Base-by-base conservation (phyloP, 78 protist species). In the Trichosphaerium sp. region DNA sequence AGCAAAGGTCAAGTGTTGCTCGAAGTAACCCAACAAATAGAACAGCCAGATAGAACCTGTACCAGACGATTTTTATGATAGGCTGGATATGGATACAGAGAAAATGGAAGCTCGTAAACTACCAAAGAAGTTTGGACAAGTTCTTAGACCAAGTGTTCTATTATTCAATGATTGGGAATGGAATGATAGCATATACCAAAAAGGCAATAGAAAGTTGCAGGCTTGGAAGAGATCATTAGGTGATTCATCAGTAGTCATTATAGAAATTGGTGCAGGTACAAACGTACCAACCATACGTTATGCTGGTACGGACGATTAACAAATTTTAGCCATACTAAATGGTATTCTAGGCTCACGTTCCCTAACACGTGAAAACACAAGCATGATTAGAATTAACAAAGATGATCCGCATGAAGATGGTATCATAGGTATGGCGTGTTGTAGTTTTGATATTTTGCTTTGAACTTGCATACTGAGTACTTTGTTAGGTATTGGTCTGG, bases 181-280 rank as follows among this genome's bases (percentile, higher is more conserved):
- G 64, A n/a, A 38, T 6, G 5, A 26, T 8, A 15, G 14, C 10
- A 42, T 52, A 25, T 35, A 52, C 26, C 52, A n/a, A 14, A 43
- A 65, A 15, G 65, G 49, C 42, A 25, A 55, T 25, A 29, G 8
- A 23, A 26, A 29, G 12, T 31, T 23, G 12, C 8, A 40, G 5
- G 39, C 70, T 7, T 65, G 70, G 70, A 8, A 49, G 43, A 23
- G 54, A 38, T 25, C 35, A 40, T 25, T 44, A 7, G 8, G 25
- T 7, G 70, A 6, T 37, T 10, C 26, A 25, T 7, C 42, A 38
- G 11, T 65, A 25, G 64, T 44, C 48, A 59, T 65, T 8, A 8
- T 65, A 25, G 70, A 65, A 10, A 55, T 65, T 8, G 70, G 70
- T n/a, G 39, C 70, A 8, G 70, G 70, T 7, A 65, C 70, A 15